These are phyloP conservation scores for Salix koriyanagi DNA, from an alignment of 345 rosid genomes.

Conservation along the genomic window DNA sequence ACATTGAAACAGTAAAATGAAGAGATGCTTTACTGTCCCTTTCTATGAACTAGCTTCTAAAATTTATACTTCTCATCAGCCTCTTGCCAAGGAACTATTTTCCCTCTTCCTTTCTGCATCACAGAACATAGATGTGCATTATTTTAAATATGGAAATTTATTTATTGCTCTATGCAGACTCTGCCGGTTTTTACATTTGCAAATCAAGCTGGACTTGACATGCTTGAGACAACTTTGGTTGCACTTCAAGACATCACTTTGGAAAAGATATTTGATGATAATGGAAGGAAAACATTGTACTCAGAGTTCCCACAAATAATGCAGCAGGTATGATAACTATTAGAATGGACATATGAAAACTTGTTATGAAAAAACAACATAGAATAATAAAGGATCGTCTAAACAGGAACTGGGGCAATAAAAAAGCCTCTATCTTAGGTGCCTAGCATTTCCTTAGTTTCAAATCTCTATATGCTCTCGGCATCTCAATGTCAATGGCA, in stretches of 20 bases:
- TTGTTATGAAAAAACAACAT: background rate
- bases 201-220: conserved; percentile 31
- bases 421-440: background rate
- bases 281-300: conserved; percentile 26
- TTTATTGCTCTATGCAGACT: conserved; percentile 12
- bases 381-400: background rate
- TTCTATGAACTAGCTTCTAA: background rate
- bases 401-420: background rate
- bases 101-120: background rate
- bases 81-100: background rate
- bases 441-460: background rate
- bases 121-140: background rate
- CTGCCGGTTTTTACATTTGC: conserved; percentile 26
- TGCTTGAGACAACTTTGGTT: conserved; percentile 32
- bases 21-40: background rate
- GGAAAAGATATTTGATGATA: conserved; percentile 29
- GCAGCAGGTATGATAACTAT: conserved; percentile 21
- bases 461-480: background rate
- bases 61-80: background rate
- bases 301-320: conserved; percentile 33
- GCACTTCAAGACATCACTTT: conserved; percentile 29
- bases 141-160: background rate
- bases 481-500: background rate
- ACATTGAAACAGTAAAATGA: background rate
- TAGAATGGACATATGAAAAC: background rate